Conservation (phyloP, 805 yeast genomes). For the Lipomyces spencermartinsiae region DNA sequence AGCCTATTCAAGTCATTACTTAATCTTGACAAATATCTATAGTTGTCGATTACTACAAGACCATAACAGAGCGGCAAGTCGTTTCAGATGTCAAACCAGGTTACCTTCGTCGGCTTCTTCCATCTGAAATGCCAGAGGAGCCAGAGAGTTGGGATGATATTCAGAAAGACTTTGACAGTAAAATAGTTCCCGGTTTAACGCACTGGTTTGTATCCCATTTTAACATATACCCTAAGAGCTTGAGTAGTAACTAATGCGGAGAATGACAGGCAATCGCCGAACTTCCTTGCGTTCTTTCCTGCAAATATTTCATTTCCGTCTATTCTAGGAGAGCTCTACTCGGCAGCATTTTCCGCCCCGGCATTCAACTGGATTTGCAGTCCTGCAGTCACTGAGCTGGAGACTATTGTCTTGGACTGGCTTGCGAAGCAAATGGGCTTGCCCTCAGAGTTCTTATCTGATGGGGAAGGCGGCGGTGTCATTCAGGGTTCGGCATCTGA, state of each 20-base stretch:
- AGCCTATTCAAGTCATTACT: background rate
- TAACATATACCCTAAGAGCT: background rate
- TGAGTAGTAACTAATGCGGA: background rate
- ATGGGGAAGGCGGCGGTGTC: slow-evolving; percentile 41
- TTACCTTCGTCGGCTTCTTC: slow-evolving; percentile 34
- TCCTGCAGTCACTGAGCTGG: slow-evolving; percentile 41
- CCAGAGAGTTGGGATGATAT: slow-evolving; percentile 39
- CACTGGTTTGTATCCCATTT: slow-evolving; percentile 32
- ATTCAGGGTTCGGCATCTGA: slow-evolving; percentile 42
- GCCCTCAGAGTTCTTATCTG: slow-evolving; percentile 35
- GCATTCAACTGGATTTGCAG: slow-evolving; percentile 42
- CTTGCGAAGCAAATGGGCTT: slow-evolving; percentile 38
- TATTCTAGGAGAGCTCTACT: slow-evolving; percentile 40
- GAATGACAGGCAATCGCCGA: slow-evolving; percentile 38
- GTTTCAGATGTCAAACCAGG: slow-evolving; percentile 39
- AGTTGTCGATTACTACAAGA: slow-evolving; percentile 37
- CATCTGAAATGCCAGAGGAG: slow-evolving; percentile 36
- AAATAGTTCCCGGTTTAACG: slow-evolving; percentile 39
- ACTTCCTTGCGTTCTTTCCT: slow-evolving; percentile 40
- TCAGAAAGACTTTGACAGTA: slow-evolving; percentile 32
- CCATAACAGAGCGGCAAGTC: slow-evolving; percentile 26
- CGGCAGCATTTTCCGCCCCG: slow-evolving; percentile 41
- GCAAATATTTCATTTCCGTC: slow-evolving; percentile 39
- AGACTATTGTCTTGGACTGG: slow-evolving; percentile 42
- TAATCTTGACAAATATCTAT: background rate